A percentile compares a stretch with the other conserved stretches of the same genome.
Evolutionary conservation across 352 stramenopile species (phyloP).

Genomic region (Phytopythium ostracodes): DNA sequence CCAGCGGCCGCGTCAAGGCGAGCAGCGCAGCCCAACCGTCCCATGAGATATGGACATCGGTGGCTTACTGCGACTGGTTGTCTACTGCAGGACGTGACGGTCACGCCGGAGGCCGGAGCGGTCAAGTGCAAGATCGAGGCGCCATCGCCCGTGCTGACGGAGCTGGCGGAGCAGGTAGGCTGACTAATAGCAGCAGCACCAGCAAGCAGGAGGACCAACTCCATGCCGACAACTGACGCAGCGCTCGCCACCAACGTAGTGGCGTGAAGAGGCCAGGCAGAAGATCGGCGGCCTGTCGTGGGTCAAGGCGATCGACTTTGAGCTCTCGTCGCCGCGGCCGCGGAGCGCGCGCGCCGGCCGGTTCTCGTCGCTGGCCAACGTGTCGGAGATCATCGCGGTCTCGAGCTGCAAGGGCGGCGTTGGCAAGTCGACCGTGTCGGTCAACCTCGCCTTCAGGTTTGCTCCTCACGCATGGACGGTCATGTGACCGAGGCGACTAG

Average conservation of each 20-base stretch:
- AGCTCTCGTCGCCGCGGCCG: conserved; percentile 54
- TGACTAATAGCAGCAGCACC: too few species aligned
- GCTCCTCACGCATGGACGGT: neutral
- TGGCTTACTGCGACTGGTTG: conserved; percentile 2
- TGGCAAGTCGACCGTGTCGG: conserved; percentile 98
- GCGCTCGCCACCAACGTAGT: conserved; percentile 27
- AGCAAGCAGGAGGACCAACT: neutral
- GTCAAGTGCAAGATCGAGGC: conserved; percentile 76
- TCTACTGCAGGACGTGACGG: conserved; percentile 40
- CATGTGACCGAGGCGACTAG: neutral
- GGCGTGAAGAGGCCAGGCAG: conserved; percentile 49
- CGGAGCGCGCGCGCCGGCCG: conserved; percentile 62
- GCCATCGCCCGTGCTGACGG: conserved; percentile 60
- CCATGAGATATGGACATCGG: neutral
- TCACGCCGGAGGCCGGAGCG: conserved; percentile 32
- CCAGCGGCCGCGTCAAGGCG: conserved; percentile 79
- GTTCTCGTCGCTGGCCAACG: conserved; percentile 76
- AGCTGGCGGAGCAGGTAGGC: conserved; percentile 63
- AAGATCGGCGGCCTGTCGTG: conserved; percentile 62
- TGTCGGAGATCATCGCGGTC: conserved; percentile 87
- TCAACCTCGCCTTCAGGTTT: conserved; percentile 96
- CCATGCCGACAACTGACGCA: neutral
- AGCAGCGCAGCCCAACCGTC: neutral
- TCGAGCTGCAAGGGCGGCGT: conserved; percentile 97
- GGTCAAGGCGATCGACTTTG: conserved; percentile 66